Conservation (phyloP, 805 yeast species). For the Starmerella roubikii region DNA sequence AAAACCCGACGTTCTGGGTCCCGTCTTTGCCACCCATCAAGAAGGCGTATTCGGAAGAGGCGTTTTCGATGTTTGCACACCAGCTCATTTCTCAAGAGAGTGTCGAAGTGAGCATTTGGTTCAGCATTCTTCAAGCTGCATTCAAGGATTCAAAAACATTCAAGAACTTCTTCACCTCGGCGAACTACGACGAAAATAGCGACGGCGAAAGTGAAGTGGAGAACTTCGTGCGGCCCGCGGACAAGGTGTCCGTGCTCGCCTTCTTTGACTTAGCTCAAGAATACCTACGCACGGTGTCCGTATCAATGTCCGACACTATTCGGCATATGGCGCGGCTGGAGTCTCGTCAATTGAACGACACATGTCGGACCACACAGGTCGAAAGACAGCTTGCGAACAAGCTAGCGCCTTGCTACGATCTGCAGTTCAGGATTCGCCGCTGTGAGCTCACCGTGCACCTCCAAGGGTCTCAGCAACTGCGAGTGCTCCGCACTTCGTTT, state of each 20-base stretch:
- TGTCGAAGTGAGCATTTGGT: constrained; percentile 1
- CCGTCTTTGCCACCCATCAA: background rate
- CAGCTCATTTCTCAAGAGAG: background rate
- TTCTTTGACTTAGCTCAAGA: constrained; percentile 10
- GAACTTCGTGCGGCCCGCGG: background rate
- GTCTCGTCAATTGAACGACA: background rate
- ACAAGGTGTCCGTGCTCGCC: constrained; percentile 7
- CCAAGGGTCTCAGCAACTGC: background rate
- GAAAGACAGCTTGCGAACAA: background rate
- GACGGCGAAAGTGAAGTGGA: background rate
- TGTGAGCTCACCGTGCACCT: background rate
- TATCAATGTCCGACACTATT: constrained; percentile 8
- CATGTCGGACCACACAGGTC: background rate
- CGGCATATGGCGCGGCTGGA: background rate
- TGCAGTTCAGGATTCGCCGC: background rate
- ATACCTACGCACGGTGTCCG: constrained; percentile 8
- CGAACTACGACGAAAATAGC: background rate
- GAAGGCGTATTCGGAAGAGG: background rate
- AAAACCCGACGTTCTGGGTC: background rate
- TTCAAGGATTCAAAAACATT: background rate
- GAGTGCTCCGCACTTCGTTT: background rate
- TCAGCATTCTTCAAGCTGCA: constrained; percentile 3
- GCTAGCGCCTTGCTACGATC: background rate
- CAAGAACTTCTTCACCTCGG: background rate
- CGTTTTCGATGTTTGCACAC: background rate